These are phyloP conservation scores for Penicillium soppii DNA, from an alignment of 495 filamentous ascomycete genomes.

Conservation along the genomic window DNA sequence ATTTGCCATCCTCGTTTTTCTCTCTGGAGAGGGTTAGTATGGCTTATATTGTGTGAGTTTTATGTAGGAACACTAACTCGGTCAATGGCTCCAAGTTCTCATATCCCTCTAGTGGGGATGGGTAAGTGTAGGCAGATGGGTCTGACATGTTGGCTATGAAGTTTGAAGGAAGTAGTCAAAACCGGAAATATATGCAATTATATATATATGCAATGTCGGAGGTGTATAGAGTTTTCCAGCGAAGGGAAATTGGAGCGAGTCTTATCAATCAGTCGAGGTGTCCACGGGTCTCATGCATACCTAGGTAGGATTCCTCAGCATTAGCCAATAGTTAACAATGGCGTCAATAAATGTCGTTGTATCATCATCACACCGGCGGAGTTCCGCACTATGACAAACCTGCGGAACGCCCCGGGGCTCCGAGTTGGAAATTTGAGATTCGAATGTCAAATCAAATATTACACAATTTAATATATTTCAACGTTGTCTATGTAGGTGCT, in stretches of 20 bases:
- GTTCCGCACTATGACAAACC: slow-evolving; percentile 42
- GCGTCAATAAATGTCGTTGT: slow-evolving; percentile 2
- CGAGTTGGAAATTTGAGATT: too few relatives aligned
- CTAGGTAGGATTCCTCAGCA: background rate
- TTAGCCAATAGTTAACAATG: background rate
- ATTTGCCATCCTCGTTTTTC: slow-evolving; percentile 63
- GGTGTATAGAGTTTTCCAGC: too few relatives aligned
- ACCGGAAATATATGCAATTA: too few relatives aligned
- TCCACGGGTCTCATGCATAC: too few relatives aligned
- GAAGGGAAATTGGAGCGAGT: too few relatives aligned
- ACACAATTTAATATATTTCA: too few relatives aligned
- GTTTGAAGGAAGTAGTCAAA: background rate
- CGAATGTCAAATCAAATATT: too few relatives aligned
- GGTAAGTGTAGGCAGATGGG: slow-evolving; percentile 46
- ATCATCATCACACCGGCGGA: slow-evolving; percentile 5
- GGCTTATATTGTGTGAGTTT: background rate
- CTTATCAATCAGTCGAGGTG: slow-evolving; percentile 22
- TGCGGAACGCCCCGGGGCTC: too few relatives aligned
- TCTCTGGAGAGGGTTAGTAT: slow-evolving; percentile 28
- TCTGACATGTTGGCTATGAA: slow-evolving; percentile 31
- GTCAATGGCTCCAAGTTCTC: slow-evolving; percentile 61
- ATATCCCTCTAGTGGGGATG: slow-evolving; percentile 68
- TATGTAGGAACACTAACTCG: slow-evolving; percentile 44
- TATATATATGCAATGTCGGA: too few relatives aligned
- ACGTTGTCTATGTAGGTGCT: too few relatives aligned